These are phyloP conservation scores for Cutaneotrichosporon cavernicola DNA, from an alignment of 1,284 basidiomycete genomes.

Conservation along the genomic window DNA sequence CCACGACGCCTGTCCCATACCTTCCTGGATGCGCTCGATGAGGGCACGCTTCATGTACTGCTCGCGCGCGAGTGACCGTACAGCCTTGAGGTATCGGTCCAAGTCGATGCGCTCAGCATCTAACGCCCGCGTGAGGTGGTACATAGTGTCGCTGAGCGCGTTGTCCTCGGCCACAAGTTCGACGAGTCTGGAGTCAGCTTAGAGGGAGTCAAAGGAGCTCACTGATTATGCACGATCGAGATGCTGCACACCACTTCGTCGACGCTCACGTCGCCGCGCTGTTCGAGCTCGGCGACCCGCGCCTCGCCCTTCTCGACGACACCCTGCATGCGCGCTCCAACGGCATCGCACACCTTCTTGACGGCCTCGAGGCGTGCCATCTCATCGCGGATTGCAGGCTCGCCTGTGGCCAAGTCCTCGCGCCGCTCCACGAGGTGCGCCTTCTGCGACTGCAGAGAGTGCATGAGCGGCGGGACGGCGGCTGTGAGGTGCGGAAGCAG, in stretches of 20 bases:
- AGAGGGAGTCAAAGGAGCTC: constrained; percentile 48
- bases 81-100: constrained; percentile 84
- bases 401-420: constrained; percentile 78
- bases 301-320: constrained; percentile 66
- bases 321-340: constrained; percentile 65
- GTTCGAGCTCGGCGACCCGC: constrained; percentile 67
- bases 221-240: constrained; percentile 96
- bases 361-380: constrained; percentile 93
- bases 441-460: constrained; percentile 66
- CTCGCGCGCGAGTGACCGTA: constrained; percentile 83
- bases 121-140: constrained; percentile 90
- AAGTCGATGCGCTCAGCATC: constrained; percentile 89
- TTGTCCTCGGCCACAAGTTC: constrained; percentile 98
- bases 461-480: constrained; percentile 66
- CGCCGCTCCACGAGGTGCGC: constrained; percentile 75
- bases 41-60: constrained; percentile 75
- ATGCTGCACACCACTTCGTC: constrained; percentile 93
- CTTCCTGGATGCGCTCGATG: constrained; percentile 76
- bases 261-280: constrained; percentile 61
- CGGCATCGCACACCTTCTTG: constrained; percentile 81
- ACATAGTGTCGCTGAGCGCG: constrained; percentile 96
- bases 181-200: constrained; percentile 65
- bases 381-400: constrained; percentile 91
- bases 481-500: constrained; percentile 72
- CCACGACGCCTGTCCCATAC: constrained; percentile 60